Conservation (phyloP, 2,329 filamentous ascomycete species). For the Neonectria punicea region DNA sequence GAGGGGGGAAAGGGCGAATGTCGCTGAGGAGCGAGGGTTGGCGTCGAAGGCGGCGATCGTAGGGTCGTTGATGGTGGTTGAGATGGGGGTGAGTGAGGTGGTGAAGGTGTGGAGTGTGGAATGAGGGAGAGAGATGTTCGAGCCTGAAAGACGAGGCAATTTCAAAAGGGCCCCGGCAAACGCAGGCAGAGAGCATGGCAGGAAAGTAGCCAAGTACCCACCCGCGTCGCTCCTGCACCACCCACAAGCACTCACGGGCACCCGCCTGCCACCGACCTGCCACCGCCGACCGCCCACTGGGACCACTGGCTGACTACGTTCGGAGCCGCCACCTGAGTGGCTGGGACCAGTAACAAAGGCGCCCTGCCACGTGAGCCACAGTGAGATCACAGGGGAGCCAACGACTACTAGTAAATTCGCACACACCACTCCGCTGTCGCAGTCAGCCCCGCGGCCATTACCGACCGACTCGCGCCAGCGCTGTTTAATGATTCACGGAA, state of each 20-base stretch:
- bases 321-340: constrained; percentile 14
- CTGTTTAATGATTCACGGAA: too few species aligned
- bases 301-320: not conserved
- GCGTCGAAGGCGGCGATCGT: constrained; percentile 36
- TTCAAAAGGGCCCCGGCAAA: constrained; percentile 30
- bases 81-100: constrained; percentile 43
- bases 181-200: constrained; percentile 18
- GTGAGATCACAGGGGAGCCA: not conserved
- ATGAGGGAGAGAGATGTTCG: constrained; percentile 42
- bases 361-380: constrained; percentile 20
- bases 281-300: not conserved
- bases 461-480: constrained; percentile 8
- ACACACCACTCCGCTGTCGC: constrained; percentile 4
- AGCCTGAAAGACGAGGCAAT: constrained; percentile 50
- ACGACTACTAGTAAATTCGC: not conserved
- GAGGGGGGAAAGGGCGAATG: constrained; percentile 35
- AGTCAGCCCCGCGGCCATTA: constrained; percentile 5
- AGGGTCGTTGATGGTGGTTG: constrained; percentile 43
- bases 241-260: constrained; percentile 8
- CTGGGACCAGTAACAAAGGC: constrained; percentile 6
- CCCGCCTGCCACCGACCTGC: not conserved
- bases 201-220: not conserved
- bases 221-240: constrained; percentile 18
- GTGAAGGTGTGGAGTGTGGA: constrained; percentile 44
- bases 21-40: constrained; percentile 42